These are phyloP conservation scores for Gypsophila paniculata DNA, from an alignment of 179 eudicot species.

Conservation along the genomic window DNA sequence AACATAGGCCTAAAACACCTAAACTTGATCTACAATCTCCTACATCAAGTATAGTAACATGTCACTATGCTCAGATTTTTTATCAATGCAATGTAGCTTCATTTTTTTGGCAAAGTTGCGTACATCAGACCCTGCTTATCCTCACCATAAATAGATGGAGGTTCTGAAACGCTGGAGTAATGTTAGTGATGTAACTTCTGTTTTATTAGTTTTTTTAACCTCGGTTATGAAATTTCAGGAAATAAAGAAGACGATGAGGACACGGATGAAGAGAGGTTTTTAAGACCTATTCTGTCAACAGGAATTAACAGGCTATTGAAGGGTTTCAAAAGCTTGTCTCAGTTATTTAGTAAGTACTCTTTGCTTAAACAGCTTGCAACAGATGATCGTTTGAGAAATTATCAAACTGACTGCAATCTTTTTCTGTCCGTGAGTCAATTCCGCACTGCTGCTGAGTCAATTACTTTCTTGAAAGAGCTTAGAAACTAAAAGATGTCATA, in stretches of 20 bases:
- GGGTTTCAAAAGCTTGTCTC: conserved; percentile 53
- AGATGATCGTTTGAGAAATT: too few species aligned
- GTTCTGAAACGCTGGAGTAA: not conserved
- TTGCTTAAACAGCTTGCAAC: too few species aligned
- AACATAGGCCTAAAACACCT: conserved; percentile 42
- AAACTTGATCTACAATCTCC: conserved; percentile 34
- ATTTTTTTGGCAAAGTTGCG: not conserved
- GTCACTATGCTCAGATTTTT: too few species aligned
- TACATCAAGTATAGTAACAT: conserved; percentile 30
- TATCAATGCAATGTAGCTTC: not conserved
- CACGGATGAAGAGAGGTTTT: conserved; percentile 39
- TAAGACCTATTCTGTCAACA: conserved; percentile 44
- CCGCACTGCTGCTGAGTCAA: too few species aligned
- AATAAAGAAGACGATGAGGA: conserved; percentile 32
- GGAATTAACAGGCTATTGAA: conserved; percentile 46
- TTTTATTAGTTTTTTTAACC: not conserved
- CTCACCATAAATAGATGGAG: not conserved
- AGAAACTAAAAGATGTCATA: too few species aligned
- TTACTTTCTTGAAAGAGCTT: too few species aligned
- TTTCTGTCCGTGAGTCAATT: too few species aligned
- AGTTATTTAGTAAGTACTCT: conserved; percentile 42
- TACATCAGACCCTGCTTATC: not conserved
- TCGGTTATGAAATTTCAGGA: conserved; percentile 22
- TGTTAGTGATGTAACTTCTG: not conserved
- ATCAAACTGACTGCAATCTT: too few species aligned